Base-by-base conservation (phyloP, 495 filamentous ascomycete genomes). In the Aspergillus baeticus region DNA sequence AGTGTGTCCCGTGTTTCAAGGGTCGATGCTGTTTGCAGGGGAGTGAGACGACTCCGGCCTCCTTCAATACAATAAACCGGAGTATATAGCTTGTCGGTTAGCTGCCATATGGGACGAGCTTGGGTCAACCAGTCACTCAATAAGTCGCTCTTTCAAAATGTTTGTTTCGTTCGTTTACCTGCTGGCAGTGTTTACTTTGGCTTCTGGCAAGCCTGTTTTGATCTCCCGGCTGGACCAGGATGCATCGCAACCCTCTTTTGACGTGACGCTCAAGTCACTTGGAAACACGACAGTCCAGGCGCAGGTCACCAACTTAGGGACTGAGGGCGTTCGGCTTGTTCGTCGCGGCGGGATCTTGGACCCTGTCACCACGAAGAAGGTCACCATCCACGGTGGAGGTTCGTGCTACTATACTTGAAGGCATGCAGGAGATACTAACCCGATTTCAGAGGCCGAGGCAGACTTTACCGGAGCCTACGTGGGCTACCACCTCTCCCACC, bases 121-220 rank as follows among this genome's bases (percentile, higher is more conserved):
- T 8, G n/a, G n/a, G n/a, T 29, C 8, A 4, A 8, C 8, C 26
- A 8, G 8, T 10, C 29, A 35, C 18, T 50, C 31, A 36, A 15
- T 50, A n/a, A 29, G 15, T 50, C 36, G 14, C 15, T 38, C 15
- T 38, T 38, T 38, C 36, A 37, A 15, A n/a, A 13, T 22, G 20
- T 34, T 36, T 43, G 0, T 61, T 49, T 39, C 38, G 23, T 48
- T 52, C 18, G 29, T 48, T 38, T 48, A 57, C 1, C 41, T 53
- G 18, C 31, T 57, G 18, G 46, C 39, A 18, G 46, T 56, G 22
- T 51, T 61, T 10, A 52, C 53, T 22, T 29, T 61, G 58, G 58
- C 58, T 61, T 31, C 58, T 61, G 58, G 58, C 10, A 56, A 61
- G 58, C 58, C 58, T 7, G 53, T 61, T 48, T 46, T 49, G 13